These are phyloP conservation scores for Pseudogymnoascus sp. DNA, from an alignment of 2,329 filamentous ascomycete species.

Conservation along the genomic window DNA sequence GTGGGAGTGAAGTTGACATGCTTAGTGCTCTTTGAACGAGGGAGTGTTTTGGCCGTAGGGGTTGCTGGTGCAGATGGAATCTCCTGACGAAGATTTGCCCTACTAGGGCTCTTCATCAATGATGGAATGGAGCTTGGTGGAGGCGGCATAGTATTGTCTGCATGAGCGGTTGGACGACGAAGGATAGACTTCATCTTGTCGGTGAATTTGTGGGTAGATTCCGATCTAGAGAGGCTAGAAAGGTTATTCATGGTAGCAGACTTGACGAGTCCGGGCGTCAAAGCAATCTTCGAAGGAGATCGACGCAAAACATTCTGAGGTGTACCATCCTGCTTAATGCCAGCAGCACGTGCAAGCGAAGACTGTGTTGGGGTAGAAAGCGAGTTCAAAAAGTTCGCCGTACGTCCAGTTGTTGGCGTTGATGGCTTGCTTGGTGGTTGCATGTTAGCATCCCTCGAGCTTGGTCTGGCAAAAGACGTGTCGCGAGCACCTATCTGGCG, in stretches of 20 bases:
- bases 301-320: constrained; percentile 39
- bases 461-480: constrained; percentile 57
- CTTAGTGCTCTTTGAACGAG: constrained; percentile 57
- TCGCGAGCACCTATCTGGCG: constrained; percentile 65
- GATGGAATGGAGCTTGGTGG: constrained; percentile 22
- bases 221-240: constrained; percentile 27
- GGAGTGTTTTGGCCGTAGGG: constrained; percentile 38
- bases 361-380: constrained; percentile 75
- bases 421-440: constrained; percentile 45
- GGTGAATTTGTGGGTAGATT: constrained; percentile 21
- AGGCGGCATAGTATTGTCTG: constrained; percentile 21
- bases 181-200: constrained; percentile 55
- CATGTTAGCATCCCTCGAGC: constrained; percentile 44
- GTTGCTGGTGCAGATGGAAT: constrained; percentile 53
- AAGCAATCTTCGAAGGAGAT: constrained; percentile 3
- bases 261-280: constrained; percentile 45
- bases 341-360: constrained; percentile 57
- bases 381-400: constrained; percentile 44
- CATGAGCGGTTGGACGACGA: constrained; percentile 31
- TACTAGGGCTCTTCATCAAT: constrained; percentile 36
- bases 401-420: constrained; percentile 39
- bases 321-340: constrained; percentile 47
- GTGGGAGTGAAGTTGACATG: constrained; percentile 75
- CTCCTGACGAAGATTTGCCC: constrained; percentile 48
- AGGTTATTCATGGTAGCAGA: constrained; percentile 47